Percentiles rank a stretch among this genome's conserved stretches.
Conservation (phyloP, 768 basidiomycete species). For the Lentinula raphanica region DNA sequence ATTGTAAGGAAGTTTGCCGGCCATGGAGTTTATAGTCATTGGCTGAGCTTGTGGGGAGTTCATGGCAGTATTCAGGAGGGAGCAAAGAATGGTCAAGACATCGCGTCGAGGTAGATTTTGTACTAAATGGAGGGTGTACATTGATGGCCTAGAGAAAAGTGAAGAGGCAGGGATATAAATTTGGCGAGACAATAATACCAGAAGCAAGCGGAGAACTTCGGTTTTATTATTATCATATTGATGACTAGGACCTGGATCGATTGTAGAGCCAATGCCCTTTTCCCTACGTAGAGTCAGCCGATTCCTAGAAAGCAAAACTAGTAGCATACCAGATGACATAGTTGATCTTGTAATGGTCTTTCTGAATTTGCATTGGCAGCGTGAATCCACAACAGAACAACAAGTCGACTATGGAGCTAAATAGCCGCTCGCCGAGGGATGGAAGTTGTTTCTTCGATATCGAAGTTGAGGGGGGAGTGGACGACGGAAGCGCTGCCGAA, state of each 20-base stretch:
- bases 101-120: conserved; percentile 73
- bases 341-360: conserved; percentile 77
- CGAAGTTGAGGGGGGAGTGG: conserved; percentile 17
- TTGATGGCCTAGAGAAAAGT: conserved; percentile 67
- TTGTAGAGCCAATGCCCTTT: conserved; percentile 88
- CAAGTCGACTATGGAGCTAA: conserved; percentile 77
- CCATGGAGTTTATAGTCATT: conserved; percentile 59
- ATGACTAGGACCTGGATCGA: conserved; percentile 59
- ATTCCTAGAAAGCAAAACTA: neutral
- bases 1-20: conserved; percentile 82
- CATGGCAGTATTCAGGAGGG: conserved; percentile 85
- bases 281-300: conserved; percentile 53
- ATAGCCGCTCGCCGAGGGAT: conserved; percentile 77
- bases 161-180: conserved; percentile 75
- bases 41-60: conserved; percentile 51
- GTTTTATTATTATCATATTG: conserved; percentile 75
- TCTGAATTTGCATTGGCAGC: conserved; percentile 69
- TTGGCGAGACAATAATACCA: conserved; percentile 84
- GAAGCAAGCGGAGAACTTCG: conserved; percentile 85
- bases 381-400: conserved; percentile 95
- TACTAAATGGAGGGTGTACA: conserved; percentile 73
- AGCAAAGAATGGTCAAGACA: conserved; percentile 90
- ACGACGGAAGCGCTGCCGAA: conserved; percentile 11
- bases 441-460: conserved; percentile 49
- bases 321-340: conserved; percentile 81